Conservation (phyloP, 345 rosid species). For the Adansonia digitata region DNA sequence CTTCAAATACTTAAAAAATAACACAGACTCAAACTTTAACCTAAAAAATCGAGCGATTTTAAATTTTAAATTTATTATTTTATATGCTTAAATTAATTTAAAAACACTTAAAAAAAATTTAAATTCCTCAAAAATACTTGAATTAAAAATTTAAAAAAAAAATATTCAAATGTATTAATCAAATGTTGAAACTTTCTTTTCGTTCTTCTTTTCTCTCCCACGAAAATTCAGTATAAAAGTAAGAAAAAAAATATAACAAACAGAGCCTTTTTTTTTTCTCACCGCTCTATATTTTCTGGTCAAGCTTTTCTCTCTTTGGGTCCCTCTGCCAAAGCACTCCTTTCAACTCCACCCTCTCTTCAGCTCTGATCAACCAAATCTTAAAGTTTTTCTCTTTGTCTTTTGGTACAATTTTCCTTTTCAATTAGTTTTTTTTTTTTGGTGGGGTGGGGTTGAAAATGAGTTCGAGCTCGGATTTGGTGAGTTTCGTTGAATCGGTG, state of each 20-base stretch:
- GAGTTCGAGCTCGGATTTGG: slow-evolving; percentile 38
- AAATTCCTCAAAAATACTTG: no score
- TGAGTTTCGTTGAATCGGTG: slow-evolving; percentile 45
- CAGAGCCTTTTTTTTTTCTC: not conserved
- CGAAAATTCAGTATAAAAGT: not conserved
- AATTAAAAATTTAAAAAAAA: no score
- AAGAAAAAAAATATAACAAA: not conserved
- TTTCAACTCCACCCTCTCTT: not conserved
- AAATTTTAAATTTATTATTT: no score
- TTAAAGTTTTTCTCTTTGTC: no score
- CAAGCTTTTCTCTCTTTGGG: not conserved
- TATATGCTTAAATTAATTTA: no score
- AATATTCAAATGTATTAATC: no score
- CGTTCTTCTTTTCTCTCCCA: no score
- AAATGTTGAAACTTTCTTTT: no score
- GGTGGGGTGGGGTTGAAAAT: slow-evolving; percentile 13
- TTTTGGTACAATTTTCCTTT: not conserved
- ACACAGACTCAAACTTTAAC: no score
- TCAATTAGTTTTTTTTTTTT: not conserved
- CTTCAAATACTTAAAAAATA: no score
- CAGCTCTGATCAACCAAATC: not conserved
- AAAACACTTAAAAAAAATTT: no score
- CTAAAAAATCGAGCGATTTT: no score
- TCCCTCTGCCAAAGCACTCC: not conserved
- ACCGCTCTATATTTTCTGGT: not conserved